Conservation (phyloP, 495 filamentous ascomycete genomes). For the Lophiotrema nucula region DNA sequence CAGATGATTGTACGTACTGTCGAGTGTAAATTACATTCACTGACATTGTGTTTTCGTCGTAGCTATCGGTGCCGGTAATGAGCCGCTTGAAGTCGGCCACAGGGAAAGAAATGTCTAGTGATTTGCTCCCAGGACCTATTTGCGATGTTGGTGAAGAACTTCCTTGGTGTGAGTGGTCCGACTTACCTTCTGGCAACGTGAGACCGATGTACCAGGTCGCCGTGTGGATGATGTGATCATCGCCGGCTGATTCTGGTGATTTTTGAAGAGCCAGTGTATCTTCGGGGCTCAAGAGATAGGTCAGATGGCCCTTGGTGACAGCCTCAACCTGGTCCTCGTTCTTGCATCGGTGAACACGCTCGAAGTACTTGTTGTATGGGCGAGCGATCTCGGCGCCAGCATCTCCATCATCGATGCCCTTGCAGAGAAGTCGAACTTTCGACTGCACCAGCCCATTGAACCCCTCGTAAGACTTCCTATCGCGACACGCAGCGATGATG, state of each 20-base stretch:
- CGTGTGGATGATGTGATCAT: conserved; percentile 64
- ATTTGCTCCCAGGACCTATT: conserved; percentile 49
- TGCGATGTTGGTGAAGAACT: conserved; percentile 26
- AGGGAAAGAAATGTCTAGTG: conserved; percentile 67
- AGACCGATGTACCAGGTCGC: conserved; percentile 88
- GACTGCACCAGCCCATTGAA: conserved; percentile 95
- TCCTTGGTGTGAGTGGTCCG: not conserved
- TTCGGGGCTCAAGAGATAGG: conserved; percentile 60
- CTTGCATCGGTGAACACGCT: conserved; percentile 71
- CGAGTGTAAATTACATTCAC: conserved; percentile 70
- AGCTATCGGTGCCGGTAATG: conserved; percentile 66
- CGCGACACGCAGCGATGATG: conserved; percentile 79
- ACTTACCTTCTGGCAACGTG: conserved; percentile 65
- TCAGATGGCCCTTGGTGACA: conserved; percentile 68
- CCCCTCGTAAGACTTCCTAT: conserved; percentile 75
- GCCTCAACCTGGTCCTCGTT: conserved; percentile 67
- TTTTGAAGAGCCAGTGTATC: conserved; percentile 48
- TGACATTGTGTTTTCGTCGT: conserved; percentile 61
- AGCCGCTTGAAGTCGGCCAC: conserved; percentile 71
- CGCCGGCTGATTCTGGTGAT: conserved; percentile 43
- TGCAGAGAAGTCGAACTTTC: conserved; percentile 79
- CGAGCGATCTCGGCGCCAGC: conserved; percentile 76
- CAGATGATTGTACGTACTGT: not conserved
- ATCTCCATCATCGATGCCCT: conserved; percentile 69
- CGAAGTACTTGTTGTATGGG: conserved; percentile 90